Conservation (phyloP, 2,329 filamentous ascomycete species). For the Dothidotthia symphoricarpi region DNA sequence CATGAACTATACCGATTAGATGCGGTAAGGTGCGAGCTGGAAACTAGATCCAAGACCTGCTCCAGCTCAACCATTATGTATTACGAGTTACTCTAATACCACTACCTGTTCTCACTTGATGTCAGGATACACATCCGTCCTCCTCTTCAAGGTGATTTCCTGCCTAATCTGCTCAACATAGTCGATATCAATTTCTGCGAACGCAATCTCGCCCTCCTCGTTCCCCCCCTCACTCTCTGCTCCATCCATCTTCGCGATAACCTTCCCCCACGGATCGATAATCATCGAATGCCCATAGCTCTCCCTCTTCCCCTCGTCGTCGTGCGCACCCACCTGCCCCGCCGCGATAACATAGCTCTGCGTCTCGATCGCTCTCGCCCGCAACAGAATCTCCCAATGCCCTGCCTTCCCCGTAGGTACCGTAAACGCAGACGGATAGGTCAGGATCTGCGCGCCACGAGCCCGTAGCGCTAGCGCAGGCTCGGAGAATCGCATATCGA, state of each 20-base stretch:
- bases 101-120: too few species aligned
- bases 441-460: conserved; percentile 70
- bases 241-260: conserved; percentile 65
- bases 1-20: too few species aligned
- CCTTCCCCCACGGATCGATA: conserved; percentile 80
- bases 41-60: too few species aligned
- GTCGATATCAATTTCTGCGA: conserved; percentile 56
- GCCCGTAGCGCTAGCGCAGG: conserved; percentile 65
- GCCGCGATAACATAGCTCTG: conserved; percentile 85
- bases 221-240: conserved; percentile 38
- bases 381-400: conserved; percentile 80
- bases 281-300: conserved; percentile 88
- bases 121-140: conserved; percentile 48
- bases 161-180: conserved; percentile 53
- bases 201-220: conserved; percentile 42
- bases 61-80: too few species aligned
- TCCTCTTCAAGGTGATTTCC: conserved; percentile 58
- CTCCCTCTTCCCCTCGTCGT: conserved; percentile 62
- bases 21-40: too few species aligned
- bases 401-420: conserved; percentile 72
- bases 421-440: conserved; percentile 90
- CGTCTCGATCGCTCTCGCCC: conserved; percentile 82
- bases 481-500: conserved; percentile 84
- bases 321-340: conserved; percentile 72
- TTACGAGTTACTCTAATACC: too few species aligned